Conservation (phyloP, 78 protist species). For the Dictyostelium purpureum region DNA sequence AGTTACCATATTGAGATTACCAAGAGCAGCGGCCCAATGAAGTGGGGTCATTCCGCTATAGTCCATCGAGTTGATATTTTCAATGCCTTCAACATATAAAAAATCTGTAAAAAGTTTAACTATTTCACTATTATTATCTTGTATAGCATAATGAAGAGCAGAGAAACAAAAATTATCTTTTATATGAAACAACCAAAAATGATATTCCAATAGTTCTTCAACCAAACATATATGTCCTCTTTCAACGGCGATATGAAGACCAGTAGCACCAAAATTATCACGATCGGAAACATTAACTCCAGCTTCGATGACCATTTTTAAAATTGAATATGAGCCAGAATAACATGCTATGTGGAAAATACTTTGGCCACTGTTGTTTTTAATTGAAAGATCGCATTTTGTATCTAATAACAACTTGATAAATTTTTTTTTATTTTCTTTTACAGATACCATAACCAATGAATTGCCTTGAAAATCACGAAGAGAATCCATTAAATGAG, state of each 20-base stretch:
- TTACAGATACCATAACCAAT: slow-evolving; percentile 12
- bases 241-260: slow-evolving; percentile 40
- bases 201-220: not conserved
- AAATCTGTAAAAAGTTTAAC: not conserved
- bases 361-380: slow-evolving; percentile 12
- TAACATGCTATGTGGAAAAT: slow-evolving; percentile 49
- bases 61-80: not conserved
- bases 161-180: slow-evolving; percentile 28
- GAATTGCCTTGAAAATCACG: not conserved
- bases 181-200: not conserved
- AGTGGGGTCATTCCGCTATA: slow-evolving; percentile 28
- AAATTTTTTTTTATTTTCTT: slow-evolving; percentile 21
- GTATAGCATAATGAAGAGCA: slow-evolving; percentile 23
- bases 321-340: not conserved
- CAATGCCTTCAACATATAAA: not conserved
- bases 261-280: slow-evolving; percentile 36
- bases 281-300: not conserved
- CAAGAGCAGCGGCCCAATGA: slow-evolving; percentile 61
- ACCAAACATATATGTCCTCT: not conserved
- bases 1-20: not conserved
- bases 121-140: slow-evolving; percentile 16
- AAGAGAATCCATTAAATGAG: not conserved
- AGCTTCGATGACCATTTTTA: not conserved
- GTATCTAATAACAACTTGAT: not conserved
- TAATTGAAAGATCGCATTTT: not conserved